These are phyloP conservation scores for Trichoderma guizhouense DNA, from an alignment of 2,329 filamentous ascomycete species.

Conservation along the genomic window DNA sequence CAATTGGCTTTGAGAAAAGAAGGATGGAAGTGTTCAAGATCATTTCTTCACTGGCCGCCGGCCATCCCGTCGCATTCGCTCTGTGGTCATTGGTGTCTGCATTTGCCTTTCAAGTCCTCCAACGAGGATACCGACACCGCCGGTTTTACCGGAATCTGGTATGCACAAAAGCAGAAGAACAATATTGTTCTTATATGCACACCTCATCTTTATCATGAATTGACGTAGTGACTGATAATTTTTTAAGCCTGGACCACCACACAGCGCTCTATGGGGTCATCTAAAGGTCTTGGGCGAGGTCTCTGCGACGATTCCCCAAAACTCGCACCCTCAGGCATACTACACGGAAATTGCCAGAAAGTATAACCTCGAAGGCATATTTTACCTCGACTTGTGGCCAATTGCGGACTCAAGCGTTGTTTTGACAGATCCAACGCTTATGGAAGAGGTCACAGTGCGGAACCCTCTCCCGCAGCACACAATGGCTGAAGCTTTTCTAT, in stretches of 20 bases:
- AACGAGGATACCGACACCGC: not conserved
- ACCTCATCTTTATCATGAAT: not conserved
- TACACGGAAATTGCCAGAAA: constrained; percentile 25
- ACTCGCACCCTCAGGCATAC: constrained; percentile 25
- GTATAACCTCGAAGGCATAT: constrained; percentile 28
- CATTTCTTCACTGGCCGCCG: not conserved
- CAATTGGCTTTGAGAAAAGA: not conserved
- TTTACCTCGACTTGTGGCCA: constrained; percentile 33
- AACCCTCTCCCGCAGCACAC: constrained; percentile 23
- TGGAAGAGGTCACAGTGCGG: constrained; percentile 25
- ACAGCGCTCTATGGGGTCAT: constrained; percentile 25
- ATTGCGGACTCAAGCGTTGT: constrained; percentile 27
- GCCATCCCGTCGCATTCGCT: not conserved
- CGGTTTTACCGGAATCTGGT: not conserved
- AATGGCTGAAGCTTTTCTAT: constrained; percentile 17
- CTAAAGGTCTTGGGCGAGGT: constrained; percentile 22
- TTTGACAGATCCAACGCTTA: constrained; percentile 27
- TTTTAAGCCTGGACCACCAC: constrained; percentile 19
- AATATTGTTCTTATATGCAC: not conserved
- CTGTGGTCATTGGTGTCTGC: not conserved
- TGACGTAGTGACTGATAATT: not conserved
- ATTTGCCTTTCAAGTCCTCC: constrained; percentile 20
- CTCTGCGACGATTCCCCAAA: constrained; percentile 21
- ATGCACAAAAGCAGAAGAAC: not conserved
- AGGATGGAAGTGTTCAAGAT: not conserved